Conservation (phyloP, 2,329 filamentous ascomycete species). For the Pseudocercospora pini-densiflorae region DNA sequence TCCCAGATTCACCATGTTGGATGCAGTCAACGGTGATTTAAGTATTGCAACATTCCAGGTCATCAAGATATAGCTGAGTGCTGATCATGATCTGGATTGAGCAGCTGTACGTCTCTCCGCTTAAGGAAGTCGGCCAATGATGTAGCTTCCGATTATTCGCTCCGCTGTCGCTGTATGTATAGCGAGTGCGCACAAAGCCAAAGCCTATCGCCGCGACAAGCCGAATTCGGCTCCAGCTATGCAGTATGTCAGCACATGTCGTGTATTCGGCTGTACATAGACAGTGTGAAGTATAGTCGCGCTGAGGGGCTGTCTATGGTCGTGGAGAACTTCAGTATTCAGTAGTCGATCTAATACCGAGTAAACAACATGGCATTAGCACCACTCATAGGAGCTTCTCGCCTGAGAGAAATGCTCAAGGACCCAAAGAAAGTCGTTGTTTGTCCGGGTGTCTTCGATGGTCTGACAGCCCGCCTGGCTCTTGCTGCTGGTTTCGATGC, state of each 20-base stretch:
- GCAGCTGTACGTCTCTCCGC: not conserved
- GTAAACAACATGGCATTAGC: not conserved
- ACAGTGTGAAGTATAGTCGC: not conserved
- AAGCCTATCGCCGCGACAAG: not conserved
- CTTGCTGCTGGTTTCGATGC: slow-evolving; percentile 20
- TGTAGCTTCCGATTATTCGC: not conserved
- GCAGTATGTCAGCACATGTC: not conserved
- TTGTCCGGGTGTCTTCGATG: slow-evolving; percentile 68
- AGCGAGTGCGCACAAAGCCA: not conserved
- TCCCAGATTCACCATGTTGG: not conserved
- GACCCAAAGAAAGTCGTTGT: slow-evolving; percentile 50
- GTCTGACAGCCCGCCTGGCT: slow-evolving; percentile 44
- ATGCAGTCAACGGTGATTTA: not conserved
- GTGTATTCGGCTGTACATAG: too few species aligned
- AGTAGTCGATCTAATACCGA: not conserved
- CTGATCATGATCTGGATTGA: not conserved
- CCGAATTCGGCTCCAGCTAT: not conserved
- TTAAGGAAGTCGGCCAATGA: not conserved
- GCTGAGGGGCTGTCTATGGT: not conserved
- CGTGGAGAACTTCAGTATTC: not conserved
- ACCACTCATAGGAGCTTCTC: slow-evolving; percentile 9
- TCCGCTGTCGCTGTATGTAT: not conserved
- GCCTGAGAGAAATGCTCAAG: slow-evolving; percentile 20
- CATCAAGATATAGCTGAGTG: not conserved
- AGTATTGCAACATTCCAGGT: not conserved